phyloP scores from a whole-genome alignment of 2,329 filamentous ascomycete species.

The Chaetomiaceae sp. region DNA sequence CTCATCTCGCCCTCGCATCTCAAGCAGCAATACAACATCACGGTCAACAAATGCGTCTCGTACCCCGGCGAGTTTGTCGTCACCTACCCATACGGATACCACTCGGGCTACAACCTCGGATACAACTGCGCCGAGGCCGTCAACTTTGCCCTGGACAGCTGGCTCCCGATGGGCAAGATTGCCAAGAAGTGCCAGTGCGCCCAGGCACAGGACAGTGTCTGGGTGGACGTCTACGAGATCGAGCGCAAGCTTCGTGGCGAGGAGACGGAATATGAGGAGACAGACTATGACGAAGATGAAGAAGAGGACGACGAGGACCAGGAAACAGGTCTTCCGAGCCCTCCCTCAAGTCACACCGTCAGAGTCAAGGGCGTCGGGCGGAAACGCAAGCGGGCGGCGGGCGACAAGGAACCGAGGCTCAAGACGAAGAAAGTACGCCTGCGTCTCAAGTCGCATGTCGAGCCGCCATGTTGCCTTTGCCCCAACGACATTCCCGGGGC shows the following conservation, averaged over 20 bases:
- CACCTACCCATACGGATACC: conserved; percentile 96
- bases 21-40: conserved; percentile 85
- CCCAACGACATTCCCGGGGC: conserved; percentile 83
- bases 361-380: conserved; percentile 55
- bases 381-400: conserved; percentile 62
- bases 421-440: conserved; percentile 75
- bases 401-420: conserved; percentile 42
- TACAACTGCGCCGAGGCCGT: conserved; percentile 99
- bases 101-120: conserved; percentile 94
- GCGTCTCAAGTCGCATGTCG: conserved; percentile 63
- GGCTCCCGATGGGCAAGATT: conserved; percentile 91
- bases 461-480: conserved; percentile 84
- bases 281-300: conserved; percentile 66
- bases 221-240: conserved; percentile 95
- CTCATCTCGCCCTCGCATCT: conserved; percentile 88
- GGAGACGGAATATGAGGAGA: conserved; percentile 77
- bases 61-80: conserved; percentile 98
- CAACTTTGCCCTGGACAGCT: conserved; percentile 93
- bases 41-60: conserved; percentile 91
- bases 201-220: conserved; percentile 92
- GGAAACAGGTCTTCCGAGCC: conserved; percentile 70
- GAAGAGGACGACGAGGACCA: conserved; percentile 61
- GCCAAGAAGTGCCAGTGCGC: conserved; percentile 97
- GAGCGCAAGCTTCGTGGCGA: conserved; percentile 91
- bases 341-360: conserved; percentile 67